A percentile compares a stretch with the other conserved stretches of the same genome.
Conservation (phyloP, 495 filamentous ascomycete genomes). For the Talaromyces ruber region DNA sequence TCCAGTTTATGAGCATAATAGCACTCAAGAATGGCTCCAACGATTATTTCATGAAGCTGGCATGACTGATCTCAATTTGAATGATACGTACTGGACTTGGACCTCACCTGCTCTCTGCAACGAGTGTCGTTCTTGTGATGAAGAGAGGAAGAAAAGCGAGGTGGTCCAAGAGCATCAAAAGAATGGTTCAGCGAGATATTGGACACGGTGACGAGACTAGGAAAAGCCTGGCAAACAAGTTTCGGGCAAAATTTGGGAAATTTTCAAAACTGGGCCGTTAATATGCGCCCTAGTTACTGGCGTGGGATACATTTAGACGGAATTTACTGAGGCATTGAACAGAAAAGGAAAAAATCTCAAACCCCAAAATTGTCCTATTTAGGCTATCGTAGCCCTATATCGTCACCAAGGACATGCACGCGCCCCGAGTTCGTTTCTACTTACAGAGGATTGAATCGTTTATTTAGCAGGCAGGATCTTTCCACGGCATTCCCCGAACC, state of each 20-base stretch:
- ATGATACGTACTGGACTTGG: not conserved
- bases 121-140: not conserved
- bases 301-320: not conserved
- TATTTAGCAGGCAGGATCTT: conserved; percentile 10
- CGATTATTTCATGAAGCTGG: not conserved
- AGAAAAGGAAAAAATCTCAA: no score
- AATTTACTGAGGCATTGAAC: not conserved
- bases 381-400: not conserved
- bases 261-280: not conserved
- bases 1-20: not conserved
- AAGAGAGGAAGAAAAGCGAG: not conserved
- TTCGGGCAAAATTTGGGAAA: not conserved
- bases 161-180: not conserved
- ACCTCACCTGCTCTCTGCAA: not conserved
- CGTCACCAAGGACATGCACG: no score
- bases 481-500: conserved; percentile 15
- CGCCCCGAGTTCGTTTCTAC: no score
- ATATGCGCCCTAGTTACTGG: not conserved
- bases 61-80: not conserved
- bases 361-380: no score
- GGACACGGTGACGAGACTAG: not conserved
- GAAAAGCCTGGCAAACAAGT: not conserved
- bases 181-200: not conserved
- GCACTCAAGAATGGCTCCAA: not conserved
- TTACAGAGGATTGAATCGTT: not conserved